Percentiles rank a stretch among this genome's conserved stretches.
These are phyloP conservation scores for Setaria italica DNA, from an alignment of 202 grass and related monocot genomes.

Conservation along the genomic window DNA sequence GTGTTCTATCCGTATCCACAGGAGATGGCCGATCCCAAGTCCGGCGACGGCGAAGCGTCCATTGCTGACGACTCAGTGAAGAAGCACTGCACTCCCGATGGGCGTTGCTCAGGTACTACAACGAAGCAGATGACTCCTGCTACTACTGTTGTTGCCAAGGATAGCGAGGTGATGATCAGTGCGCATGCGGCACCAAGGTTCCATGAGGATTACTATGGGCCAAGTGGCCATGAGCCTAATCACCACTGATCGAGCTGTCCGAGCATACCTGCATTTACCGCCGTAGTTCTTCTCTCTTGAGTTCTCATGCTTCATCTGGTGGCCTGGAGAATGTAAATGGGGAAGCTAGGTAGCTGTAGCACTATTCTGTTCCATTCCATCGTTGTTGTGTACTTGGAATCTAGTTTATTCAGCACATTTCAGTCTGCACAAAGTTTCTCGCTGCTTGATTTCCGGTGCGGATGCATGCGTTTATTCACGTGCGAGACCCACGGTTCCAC, in stretches of 20 bases:
- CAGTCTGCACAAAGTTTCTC: slow-evolving; percentile 28
- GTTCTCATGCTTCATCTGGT: background rate
- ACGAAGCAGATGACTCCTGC: slow-evolving; percentile 45
- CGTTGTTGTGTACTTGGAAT: slow-evolving; percentile 23
- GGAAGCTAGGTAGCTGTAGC: background rate
- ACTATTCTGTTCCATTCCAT: slow-evolving; percentile 4
- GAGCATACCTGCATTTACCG: background rate
- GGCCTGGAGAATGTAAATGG: slow-evolving; percentile 47
- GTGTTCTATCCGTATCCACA: background rate
- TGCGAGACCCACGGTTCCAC: slow-evolving; percentile 33
- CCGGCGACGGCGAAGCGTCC: background rate
- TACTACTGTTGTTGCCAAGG: slow-evolving; percentile 30
- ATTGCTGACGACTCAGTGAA: background rate
- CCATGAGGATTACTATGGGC: slow-evolving; percentile 78
- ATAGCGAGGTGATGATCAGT: slow-evolving; percentile 44
- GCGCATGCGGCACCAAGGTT: slow-evolving; percentile 50
- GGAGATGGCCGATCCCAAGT: slow-evolving; percentile 18
- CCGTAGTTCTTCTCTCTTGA: slow-evolving; percentile 6
- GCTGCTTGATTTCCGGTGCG: slow-evolving; percentile 4
- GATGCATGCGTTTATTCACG: slow-evolving; percentile 33
- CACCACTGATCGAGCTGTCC: slow-evolving; percentile 52
- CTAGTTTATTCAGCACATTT: slow-evolving; percentile 31
- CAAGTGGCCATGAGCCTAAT: slow-evolving; percentile 58
- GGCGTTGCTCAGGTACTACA: slow-evolving; percentile 70
- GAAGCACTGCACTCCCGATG: slow-evolving; percentile 43